phyloP scores from a whole-genome alignment of 2,329 filamentous ascomycete species.

The Calonectria leucothoes region DNA sequence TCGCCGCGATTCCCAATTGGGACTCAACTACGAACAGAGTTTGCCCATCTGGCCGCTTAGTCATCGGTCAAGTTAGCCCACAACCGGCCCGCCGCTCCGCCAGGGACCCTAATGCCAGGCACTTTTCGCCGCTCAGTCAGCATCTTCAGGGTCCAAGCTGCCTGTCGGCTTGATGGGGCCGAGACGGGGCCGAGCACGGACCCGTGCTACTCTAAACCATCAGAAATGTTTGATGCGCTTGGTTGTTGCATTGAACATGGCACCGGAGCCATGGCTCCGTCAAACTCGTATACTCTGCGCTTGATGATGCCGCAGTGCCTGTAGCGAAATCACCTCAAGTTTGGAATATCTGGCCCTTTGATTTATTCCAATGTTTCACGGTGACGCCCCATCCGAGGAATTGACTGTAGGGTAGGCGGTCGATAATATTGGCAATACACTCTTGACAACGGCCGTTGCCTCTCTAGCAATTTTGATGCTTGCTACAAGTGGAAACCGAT shows the following conservation, averaged over 20 bases:
- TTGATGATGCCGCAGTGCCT: background rate
- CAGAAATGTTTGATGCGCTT: background rate
- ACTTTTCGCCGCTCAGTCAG: background rate
- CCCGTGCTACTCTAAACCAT: background rate
- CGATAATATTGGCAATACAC: too few species aligned
- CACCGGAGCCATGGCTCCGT: background rate
- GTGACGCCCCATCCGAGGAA: too few species aligned
- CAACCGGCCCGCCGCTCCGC: background rate
- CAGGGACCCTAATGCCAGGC: too few species aligned
- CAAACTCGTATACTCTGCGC: background rate
- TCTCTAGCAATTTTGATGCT: too few species aligned
- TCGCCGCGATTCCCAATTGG: background rate
- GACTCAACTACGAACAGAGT: background rate
- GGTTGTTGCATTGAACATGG: background rate
- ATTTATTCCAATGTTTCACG: too few species aligned
- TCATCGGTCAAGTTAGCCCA: background rate
- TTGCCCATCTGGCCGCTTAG: background rate
- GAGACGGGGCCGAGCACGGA: background rate
- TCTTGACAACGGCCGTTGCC: too few species aligned
- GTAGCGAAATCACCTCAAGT: background rate
- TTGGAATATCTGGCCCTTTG: background rate
- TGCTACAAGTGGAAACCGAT: too few species aligned
- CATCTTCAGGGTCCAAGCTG: background rate
- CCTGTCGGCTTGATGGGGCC: background rate
- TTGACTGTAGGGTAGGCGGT: too few species aligned